phyloP scores from a whole-genome alignment of 495 filamentous ascomycete species.

The Letharia lupina region DNA sequence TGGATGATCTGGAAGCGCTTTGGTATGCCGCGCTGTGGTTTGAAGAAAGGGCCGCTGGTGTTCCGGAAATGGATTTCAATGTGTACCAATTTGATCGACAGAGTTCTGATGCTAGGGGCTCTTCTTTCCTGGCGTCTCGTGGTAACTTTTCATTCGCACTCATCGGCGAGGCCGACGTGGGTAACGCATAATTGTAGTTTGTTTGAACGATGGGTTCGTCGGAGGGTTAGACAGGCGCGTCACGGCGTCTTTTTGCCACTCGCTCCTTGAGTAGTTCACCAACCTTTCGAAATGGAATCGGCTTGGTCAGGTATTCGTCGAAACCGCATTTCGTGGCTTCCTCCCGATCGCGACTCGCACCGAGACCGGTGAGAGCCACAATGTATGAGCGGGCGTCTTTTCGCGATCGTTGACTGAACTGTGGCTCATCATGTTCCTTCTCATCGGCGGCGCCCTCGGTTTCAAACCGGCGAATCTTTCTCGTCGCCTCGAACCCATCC shows the following conservation, averaged over 20 bases:
- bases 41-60: background rate
- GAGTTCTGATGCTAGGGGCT: background rate
- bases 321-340: background rate
- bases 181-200: background rate
- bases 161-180: background rate
- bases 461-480: background rate
- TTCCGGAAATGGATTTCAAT: background rate
- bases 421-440: background rate
- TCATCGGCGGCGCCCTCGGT: background rate
- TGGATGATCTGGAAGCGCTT: constrained; percentile 1
- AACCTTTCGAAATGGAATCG: background rate
- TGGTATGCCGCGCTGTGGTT: constrained; percentile 5
- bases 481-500: background rate
- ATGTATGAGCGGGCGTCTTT: background rate
- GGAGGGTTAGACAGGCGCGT: background rate
- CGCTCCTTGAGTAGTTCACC: background rate
- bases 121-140: background rate
- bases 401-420: too few relatives aligned
- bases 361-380: background rate
- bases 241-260: background rate
- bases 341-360: background rate
- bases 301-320: background rate
- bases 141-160: background rate
- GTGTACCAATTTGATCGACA: background rate
- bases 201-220: background rate